These are phyloP conservation scores for Penicillium sp. DNA, from an alignment of 2,329 filamentous ascomycete species.

Conservation along the genomic window DNA sequence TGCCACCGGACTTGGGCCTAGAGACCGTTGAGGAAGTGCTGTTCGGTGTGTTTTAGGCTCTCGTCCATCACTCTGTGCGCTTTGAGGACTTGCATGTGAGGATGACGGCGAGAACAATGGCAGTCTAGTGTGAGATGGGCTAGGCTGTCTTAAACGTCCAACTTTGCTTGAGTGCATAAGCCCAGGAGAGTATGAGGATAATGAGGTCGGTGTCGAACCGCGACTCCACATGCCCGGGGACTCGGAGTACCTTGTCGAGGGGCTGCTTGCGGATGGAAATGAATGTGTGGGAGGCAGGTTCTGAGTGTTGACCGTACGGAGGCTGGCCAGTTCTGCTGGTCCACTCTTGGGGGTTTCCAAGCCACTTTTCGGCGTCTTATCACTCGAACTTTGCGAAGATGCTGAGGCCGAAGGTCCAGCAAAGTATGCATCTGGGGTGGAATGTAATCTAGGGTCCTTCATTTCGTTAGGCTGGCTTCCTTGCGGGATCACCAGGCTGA, in stretches of 20 bases:
- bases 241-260: conserved; percentile 48
- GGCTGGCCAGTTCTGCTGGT: conserved; percentile 41
- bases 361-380: conserved; percentile 14
- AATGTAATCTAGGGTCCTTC: conserved; percentile 12
- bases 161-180: conserved; percentile 43
- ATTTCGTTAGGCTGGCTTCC: conserved; percentile 16
- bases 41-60: conserved; percentile 16
- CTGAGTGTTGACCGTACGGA: conserved; percentile 37
- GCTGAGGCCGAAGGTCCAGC: conserved; percentile 9
- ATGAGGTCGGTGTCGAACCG: conserved; percentile 51
- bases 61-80: conserved; percentile 18
- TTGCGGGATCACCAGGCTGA: conserved; percentile 35
- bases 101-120: conserved; percentile 29
- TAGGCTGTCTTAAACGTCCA: conserved; percentile 37
- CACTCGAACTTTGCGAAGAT: conserved; percentile 15
- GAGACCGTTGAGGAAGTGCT: conserved; percentile 8
- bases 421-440: conserved; percentile 10
- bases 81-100: conserved; percentile 21
- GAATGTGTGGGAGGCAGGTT: conserved; percentile 41
- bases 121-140: conserved; percentile 39
- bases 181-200: conserved; percentile 52
- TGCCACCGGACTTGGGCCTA: conserved; percentile 7
- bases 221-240: conserved; percentile 50
- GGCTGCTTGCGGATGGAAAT: conserved; percentile 43
- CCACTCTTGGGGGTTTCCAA: conserved; percentile 21